These are phyloP conservation scores for Chaetomium globosum DNA, from an alignment of 2,329 filamentous ascomycete genomes.

Conservation along the genomic window DNA sequence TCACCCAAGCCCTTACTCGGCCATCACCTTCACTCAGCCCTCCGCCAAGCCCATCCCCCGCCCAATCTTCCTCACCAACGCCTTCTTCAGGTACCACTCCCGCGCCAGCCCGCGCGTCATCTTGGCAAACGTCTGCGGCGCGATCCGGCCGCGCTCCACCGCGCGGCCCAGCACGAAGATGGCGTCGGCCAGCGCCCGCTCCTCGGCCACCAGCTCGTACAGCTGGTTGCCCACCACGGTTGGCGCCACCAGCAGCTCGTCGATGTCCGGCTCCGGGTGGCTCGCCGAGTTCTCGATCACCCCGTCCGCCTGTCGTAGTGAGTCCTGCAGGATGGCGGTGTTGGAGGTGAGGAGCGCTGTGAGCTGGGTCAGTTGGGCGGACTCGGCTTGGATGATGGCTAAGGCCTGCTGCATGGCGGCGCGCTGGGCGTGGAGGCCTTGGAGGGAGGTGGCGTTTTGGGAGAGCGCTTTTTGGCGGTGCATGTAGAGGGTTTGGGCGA, in stretches of 20 bases:
- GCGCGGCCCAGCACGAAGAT: constrained; percentile 79
- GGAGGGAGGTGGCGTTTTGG: constrained; percentile 74
- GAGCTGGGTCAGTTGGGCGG: constrained; percentile 69
- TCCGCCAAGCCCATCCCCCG: constrained; percentile 68
- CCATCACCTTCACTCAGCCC: not conserved
- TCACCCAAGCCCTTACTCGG: too few relatives aligned
- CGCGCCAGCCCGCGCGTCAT: constrained; percentile 73
- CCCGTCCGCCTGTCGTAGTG: constrained; percentile 75
- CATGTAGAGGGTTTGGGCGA: constrained; percentile 69
- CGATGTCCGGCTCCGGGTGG: constrained; percentile 73
- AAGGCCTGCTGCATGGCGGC: constrained; percentile 73
- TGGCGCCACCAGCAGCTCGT: constrained; percentile 89
- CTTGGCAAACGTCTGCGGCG: constrained; percentile 74
- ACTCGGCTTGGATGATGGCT: constrained; percentile 71
- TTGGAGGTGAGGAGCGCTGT: constrained; percentile 74
- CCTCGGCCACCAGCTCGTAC: constrained; percentile 86
- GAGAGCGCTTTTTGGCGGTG: constrained; percentile 69
- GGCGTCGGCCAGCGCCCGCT: constrained; percentile 81
- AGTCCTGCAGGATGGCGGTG: constrained; percentile 74
- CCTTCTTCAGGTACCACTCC: constrained; percentile 84
- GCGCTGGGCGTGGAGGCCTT: constrained; percentile 77
- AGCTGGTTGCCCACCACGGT: constrained; percentile 92
- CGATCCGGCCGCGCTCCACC: constrained; percentile 71
- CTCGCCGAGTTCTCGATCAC: constrained; percentile 73
- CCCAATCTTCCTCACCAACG: constrained; percentile 75